Conservation (phyloP, 306 rosid genomes). For the Medicago truncatula region MtrunA17r5.0-ANR NC_053047.1:4352501-4353000, state of each 20-base stretch:
- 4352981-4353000: neutral
- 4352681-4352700: neutral
- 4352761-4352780: neutral
- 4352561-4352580: too few relatives aligned
- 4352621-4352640: neutral
- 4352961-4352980: neutral
- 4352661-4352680: neutral
- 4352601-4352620: too few relatives aligned
- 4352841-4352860: neutral
- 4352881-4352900: neutral
- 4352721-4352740: neutral
- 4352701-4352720: neutral
- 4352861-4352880: neutral
- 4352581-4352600: too few relatives aligned
- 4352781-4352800: neutral
- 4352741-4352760: neutral
- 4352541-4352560: too few relatives aligned
- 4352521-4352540: too few relatives aligned
- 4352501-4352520: too few relatives aligned
- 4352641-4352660: neutral
- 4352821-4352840: neutral
- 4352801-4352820: neutral
- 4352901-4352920: neutral
- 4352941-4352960: neutral
- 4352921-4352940: neutral